Evolutionary conservation across 1,284 basidiomycete genomes (phyloP).

Genomic region (Neolentinus lepideus): DNA sequence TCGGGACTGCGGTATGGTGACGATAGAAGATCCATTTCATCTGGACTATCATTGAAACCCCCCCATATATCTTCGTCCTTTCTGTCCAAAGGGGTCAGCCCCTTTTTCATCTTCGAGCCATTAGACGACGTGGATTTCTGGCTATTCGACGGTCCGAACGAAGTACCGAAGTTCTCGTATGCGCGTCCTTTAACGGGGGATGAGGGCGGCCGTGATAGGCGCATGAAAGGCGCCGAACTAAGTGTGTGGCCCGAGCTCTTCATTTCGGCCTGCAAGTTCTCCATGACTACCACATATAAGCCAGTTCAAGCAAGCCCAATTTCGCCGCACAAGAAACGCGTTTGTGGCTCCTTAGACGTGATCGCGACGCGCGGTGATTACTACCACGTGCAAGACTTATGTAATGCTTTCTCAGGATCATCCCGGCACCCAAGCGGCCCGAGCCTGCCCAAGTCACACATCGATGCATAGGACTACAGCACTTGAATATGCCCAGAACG

Average conservation of each 20-base stretch:
- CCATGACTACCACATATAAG: not conserved
- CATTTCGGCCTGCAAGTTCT: not conserved
- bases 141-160: not conserved
- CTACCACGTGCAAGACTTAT: not conserved
- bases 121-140: not conserved
- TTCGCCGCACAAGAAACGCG: not conserved
- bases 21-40: not conserved
- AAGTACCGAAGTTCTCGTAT: not conserved
- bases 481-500: conserved; percentile 30
- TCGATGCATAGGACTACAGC: conserved; percentile 12
- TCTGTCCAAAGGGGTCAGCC: too few relatives aligned
- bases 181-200: not conserved
- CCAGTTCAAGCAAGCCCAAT: not conserved
- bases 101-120: not conserved
- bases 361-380: not conserved
- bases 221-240: not conserved
- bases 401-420: too few relatives aligned
- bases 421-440: too few relatives aligned
- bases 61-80: not conserved
- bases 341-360: not conserved
- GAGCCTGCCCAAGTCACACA: too few relatives aligned
- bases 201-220: not conserved
- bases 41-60: not conserved
- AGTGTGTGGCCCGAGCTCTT: not conserved
- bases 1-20: not conserved